Conservation (phyloP, 306 rosid genomes). For the Citrullus amarus region DNA sequence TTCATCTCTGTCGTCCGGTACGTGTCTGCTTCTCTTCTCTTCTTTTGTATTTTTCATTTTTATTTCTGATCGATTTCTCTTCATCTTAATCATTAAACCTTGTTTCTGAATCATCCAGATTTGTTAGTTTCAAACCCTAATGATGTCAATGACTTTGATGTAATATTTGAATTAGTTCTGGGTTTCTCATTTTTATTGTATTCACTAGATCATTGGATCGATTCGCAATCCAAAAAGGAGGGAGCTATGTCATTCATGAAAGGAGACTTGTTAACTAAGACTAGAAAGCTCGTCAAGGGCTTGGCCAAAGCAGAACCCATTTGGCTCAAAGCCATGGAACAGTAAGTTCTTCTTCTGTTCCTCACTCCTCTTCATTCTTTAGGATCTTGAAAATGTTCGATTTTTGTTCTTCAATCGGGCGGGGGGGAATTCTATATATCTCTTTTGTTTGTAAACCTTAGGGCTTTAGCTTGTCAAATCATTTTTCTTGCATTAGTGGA, state of each 20-base stretch:
- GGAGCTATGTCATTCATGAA: conserved; percentile 60
- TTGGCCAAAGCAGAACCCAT: conserved; percentile 64
- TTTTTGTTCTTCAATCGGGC: neutral
- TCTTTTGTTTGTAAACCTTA: neutral
- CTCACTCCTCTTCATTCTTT: neutral
- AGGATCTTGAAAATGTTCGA: neutral
- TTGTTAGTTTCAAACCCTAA: neutral
- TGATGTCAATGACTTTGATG: neutral
- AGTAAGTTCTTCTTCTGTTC: conserved; percentile 26
- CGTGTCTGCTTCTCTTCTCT: too few species aligned
- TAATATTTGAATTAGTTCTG: neutral
- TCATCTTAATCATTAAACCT: too few species aligned
- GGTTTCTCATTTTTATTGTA: neutral
- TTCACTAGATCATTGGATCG: neutral
- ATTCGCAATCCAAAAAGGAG: neutral
- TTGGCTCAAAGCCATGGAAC: conserved; percentile 97
- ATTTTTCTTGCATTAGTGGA: neutral
- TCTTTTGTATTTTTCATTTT: too few species aligned
- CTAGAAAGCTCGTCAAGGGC: conserved; percentile 83
- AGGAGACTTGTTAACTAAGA: conserved; percentile 56
- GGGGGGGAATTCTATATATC: neutral
- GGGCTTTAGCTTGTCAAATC: neutral
- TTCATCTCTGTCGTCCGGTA: too few species aligned
- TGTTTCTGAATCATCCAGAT: neutral
- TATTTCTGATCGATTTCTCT: too few species aligned